Conservation (phyloP, 2,329 filamentous ascomycete species). For the Parastagonospora avenae region DNA sequence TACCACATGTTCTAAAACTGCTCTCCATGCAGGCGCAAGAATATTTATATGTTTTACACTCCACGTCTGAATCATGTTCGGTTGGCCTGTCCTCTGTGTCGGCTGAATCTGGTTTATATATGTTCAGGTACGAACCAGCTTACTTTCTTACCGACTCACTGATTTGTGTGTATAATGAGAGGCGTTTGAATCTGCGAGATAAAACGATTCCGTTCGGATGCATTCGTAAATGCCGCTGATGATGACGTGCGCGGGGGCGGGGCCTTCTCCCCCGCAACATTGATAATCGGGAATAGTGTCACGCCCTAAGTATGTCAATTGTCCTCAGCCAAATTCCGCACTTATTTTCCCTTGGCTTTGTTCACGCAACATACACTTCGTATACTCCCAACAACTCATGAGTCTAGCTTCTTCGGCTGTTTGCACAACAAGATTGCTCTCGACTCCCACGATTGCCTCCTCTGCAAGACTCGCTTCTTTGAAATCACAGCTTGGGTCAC, state of each 20-base stretch:
- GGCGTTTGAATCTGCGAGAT: no score
- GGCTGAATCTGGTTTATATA: no score
- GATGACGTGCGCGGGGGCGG: not conserved
- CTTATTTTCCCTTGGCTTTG: not conserved
- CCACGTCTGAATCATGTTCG: no score
- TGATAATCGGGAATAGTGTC: not conserved
- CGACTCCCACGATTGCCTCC: constrained; percentile 16
- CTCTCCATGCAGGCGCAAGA: no score
- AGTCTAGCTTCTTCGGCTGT: constrained; percentile 14
- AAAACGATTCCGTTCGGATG: no score
- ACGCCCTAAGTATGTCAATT: not conserved
- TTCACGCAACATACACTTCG: not conserved
- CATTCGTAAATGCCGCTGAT: no score
- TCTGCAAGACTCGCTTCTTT: constrained; percentile 23
- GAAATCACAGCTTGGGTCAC: constrained; percentile 19
- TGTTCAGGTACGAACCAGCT: no score
- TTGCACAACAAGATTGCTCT: constrained; percentile 11
- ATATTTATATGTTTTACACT: no score
- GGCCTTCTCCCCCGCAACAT: not conserved
- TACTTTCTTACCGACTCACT: no score
- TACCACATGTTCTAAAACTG: not conserved
- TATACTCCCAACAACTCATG: constrained; percentile 14
- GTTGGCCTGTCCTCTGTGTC: no score
- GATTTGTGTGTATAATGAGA: no score
- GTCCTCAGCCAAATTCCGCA: not conserved